Conservation (phyloP, 2,329 filamentous ascomycete species). For the Thermothelomyces thermophilus region DNA sequence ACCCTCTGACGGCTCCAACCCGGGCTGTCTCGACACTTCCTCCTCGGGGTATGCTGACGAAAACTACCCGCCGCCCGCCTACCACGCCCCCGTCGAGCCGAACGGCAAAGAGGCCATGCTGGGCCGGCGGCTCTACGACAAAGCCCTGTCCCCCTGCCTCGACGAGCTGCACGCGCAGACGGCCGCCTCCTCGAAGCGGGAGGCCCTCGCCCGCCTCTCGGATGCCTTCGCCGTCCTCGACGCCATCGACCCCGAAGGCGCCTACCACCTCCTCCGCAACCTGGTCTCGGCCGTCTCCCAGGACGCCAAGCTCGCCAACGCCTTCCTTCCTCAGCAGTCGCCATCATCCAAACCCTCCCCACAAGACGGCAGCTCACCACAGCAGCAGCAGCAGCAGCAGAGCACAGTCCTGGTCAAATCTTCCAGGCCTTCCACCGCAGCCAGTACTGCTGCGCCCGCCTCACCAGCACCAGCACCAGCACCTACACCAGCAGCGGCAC, state of each 20-base stretch:
- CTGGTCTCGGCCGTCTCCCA: slow-evolving; percentile 67
- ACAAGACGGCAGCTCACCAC: slow-evolving; percentile 41
- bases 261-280: slow-evolving; percentile 74
- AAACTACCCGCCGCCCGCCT: slow-evolving; percentile 49
- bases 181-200: slow-evolving; percentile 59
- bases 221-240: slow-evolving; percentile 83
- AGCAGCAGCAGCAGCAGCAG: slow-evolving; percentile 23
- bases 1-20: slow-evolving; percentile 57
- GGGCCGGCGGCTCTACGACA: slow-evolving; percentile 73
- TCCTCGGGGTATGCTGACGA: slow-evolving; percentile 49
- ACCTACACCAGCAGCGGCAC: too few relatives aligned
- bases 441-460: slow-evolving; percentile 17
- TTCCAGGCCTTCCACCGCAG: slow-evolving; percentile 25
- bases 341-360: slow-evolving; percentile 32
- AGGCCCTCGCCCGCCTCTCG: slow-evolving; percentile 74
- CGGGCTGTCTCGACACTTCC: slow-evolving; percentile 33
- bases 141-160: slow-evolving; percentile 74
- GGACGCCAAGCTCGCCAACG: slow-evolving; percentile 57
- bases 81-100: slow-evolving; percentile 42
- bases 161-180: slow-evolving; percentile 83
- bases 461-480: slow-evolving; percentile 27
- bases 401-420: slow-evolving; percentile 52
- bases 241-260: slow-evolving; percentile 80
- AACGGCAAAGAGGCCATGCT: slow-evolving; percentile 75
- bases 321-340: slow-evolving; percentile 34